Evolutionary conservation across 768 basidiomycete species (phyloP), one percentile per base, ranked within the genome.

Genomic region (Dendrothele bispora): DNA sequence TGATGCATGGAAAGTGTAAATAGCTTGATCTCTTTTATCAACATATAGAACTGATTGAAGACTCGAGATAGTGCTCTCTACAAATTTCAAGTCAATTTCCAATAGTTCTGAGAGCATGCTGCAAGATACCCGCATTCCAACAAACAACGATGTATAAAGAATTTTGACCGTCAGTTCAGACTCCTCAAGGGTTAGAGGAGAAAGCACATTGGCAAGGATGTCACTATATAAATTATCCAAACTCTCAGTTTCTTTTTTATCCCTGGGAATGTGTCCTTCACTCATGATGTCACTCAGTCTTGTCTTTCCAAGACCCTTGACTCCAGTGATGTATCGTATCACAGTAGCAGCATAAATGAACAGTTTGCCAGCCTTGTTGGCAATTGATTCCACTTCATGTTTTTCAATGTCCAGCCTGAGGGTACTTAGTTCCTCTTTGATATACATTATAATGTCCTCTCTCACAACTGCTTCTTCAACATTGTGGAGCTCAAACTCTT

Each of bases 311-410:
- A 20, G 11, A 5, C 29, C 32, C 20, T 11, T 21, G 18, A 14
- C 43, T n/a, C 29, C 18, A 11, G 34, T 45, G 1, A 45, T 17
- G 26, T 17, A 35, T 36, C 37, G 34, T 11, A 45, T 20, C 18
- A 45, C 32, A 28, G 43, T 45, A 11, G 43, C 43, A 10, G 43
- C 43, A 45, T 45, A 45, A 12, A 45, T 45, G 26, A 45, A 45
- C 5, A 45, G 34, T 20, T 36, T 34, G 14, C 43, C 43, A 35
- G 30, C 22, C 3, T 35, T 7, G 3, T 5, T 17, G 6, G 43
- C 27, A 4, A 45, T 7, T 1, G 22, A 24, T 2, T 45, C 5
- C 5, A 45, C 22, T 22, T 45, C n/a, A n/a, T 34, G 22, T 34
- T 45, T 24, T 35, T 30, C 6, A 7, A 15, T 14, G 15, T 12